Conservation (phyloP, 1,139 yeast species). For the Pichia kudriavzevii region DNA sequence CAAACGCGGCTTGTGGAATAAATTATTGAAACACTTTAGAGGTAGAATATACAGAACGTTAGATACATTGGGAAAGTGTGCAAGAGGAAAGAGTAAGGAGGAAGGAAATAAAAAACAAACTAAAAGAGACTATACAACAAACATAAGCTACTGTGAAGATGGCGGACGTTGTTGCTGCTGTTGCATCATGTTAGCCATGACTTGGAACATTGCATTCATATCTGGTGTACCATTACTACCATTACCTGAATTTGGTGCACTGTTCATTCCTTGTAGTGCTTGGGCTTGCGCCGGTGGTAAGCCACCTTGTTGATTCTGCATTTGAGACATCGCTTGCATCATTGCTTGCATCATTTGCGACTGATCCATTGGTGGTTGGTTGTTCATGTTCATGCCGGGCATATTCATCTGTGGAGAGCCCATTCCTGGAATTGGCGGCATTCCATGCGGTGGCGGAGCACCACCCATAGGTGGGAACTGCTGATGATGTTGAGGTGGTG, state of each 20-base stretch:
- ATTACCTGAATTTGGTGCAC: conserved; percentile 1
- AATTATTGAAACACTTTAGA: no score
- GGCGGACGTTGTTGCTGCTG: conserved; percentile 16
- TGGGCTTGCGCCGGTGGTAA: conserved; percentile 1
- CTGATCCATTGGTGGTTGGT: conserved; percentile 16
- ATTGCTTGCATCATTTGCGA: conserved; percentile 26
- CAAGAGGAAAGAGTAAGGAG: not conserved
- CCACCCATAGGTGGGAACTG: conserved; percentile 3
- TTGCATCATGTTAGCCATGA: conserved; percentile 29
- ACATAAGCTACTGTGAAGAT: not conserved
- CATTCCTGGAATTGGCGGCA: conserved; percentile 5
- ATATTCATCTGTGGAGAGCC: conserved; percentile 4
- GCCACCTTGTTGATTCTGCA: conserved; percentile 19
- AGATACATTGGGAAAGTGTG: not conserved
- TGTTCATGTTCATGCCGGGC: not conserved
- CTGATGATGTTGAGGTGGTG: not conserved
- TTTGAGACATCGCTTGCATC: conserved; percentile 27
- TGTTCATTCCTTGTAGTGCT: no score
- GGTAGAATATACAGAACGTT: not conserved
- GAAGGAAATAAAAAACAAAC: no score
- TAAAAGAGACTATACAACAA: not conserved
- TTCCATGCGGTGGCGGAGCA: conserved; percentile 1
- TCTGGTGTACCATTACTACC: conserved; percentile 21
- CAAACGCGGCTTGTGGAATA: no score
- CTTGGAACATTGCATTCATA: conserved; percentile 29